Evolutionary conservation across 139 green algal species (phyloP).

Genomic region (Chlorella sp.): DNA sequence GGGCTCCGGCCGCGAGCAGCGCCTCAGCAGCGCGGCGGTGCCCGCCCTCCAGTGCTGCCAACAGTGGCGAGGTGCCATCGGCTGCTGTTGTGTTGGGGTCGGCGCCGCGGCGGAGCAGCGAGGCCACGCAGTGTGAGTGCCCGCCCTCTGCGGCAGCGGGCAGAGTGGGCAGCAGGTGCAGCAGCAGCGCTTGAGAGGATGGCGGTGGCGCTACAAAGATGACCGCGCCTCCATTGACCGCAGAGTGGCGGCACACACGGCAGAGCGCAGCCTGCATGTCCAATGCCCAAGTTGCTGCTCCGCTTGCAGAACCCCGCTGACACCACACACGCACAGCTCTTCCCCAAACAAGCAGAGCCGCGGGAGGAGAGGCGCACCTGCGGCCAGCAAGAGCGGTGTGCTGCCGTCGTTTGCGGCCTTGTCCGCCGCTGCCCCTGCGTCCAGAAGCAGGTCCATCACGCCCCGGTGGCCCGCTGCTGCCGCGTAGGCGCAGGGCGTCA

Average conservation of each 20-base stretch:
- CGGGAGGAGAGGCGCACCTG: not conserved
- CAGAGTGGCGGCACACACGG: no score
- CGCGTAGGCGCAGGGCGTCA: not conserved
- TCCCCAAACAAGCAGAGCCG: not conserved
- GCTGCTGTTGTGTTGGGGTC: not conserved
- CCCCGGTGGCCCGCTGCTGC: conserved; percentile 1
- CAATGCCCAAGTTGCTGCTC: no score
- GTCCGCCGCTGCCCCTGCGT: not conserved
- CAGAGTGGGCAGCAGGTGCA: not conserved
- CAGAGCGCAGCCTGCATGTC: no score
- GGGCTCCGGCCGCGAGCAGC: not conserved
- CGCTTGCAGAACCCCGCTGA: no score
- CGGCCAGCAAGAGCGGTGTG: conserved; percentile 7
- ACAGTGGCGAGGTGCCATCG: not conserved
- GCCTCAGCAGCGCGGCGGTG: conserved; percentile 1
- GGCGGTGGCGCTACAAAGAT: no score
- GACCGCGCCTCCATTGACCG: no score
- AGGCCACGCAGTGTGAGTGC: not conserved
- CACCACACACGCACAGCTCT: no score
- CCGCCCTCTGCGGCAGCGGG: conserved; percentile 11
- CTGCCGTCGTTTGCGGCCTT: not conserved
- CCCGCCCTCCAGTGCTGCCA: not conserved
- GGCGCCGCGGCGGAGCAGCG: not conserved
- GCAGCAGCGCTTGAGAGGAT: no score
- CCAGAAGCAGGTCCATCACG: conserved; percentile 17